Evolutionary conservation across 1,284 basidiomycete species (phyloP), one percentile per base, ranked within the genome.

Genomic region (Cutaneotrichosporon sp.): DNA sequence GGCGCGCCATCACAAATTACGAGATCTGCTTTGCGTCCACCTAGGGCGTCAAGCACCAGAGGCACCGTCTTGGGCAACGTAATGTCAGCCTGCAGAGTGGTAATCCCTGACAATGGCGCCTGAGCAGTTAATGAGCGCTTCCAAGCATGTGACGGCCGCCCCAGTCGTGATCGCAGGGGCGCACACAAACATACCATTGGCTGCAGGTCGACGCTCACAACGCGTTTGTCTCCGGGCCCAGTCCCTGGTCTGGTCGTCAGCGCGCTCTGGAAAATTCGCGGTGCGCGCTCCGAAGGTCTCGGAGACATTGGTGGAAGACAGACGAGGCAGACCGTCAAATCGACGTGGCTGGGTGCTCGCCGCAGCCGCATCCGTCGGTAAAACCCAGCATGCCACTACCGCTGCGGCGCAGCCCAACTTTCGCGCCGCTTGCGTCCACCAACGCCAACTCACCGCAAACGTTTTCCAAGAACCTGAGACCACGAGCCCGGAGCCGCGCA

Each of bases 1-100:
- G 81, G 80, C 15, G 81, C 81, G 9, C 81, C 81, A 56, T 82
- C 81, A 58, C 81, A 82, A 2, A 82, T 77, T 23, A 81, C 79
- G 35, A 82, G 67, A 52, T 81, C 77, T 0, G 80, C 79, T 48
- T 77, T 72, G 8, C 75, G 65, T 4, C 77, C 78, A 15, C 70
- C 70, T 47, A 81, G 76, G 15, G 79, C 77, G 17, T 69, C 63
- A 15, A 79, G 72, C 40, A 81, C 80, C 7, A 75, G 72, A 2
- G 76, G 69, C 3, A 79, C 77, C 0, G 80, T 81, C 10, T 74
- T 72, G 0, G 77, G 74, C 4, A 76, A 70, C 0, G 81, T 82
- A 62, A 82, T 81, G 56, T 82, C 81, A 38, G 80, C 79, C 52
- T 79, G 76, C 4, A 82, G 73, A 36, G 78, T 77, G 0, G 76